These are phyloP conservation scores for Talaromyces wortmannii DNA, from an alignment of 495 filamentous ascomycete species.

Conservation along the genomic window DNA sequence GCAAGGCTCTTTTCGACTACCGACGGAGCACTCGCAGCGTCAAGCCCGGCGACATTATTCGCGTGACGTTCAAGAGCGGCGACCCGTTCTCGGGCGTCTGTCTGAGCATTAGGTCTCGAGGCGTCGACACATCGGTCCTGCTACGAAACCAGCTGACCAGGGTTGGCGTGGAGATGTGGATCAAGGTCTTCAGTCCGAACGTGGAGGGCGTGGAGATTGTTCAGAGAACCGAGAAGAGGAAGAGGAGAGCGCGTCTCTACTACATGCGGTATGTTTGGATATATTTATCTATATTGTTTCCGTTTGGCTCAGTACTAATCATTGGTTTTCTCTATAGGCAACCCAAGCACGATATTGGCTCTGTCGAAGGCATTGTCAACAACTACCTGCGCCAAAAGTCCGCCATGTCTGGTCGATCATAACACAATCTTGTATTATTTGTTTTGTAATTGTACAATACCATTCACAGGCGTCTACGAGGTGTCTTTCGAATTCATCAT, in stretches of 20 bases:
- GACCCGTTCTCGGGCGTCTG: constrained; percentile 88
- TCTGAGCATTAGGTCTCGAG: constrained; percentile 74
- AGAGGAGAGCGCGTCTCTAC: constrained; percentile 80
- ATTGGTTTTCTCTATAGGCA: constrained; percentile 36
- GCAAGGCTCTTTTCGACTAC: constrained; percentile 70
- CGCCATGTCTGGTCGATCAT: constrained; percentile 28
- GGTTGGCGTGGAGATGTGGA: constrained; percentile 95
- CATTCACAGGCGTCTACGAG: not conserved
- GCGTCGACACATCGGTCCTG: constrained; percentile 79
- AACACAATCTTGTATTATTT: not conserved
- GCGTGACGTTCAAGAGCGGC: constrained; percentile 72
- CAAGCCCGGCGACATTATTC: constrained; percentile 81
- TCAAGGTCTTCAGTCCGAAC: constrained; percentile 85
- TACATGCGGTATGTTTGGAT: constrained; percentile 74
- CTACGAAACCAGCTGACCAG: constrained; percentile 75
- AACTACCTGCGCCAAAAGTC: constrained; percentile 59
- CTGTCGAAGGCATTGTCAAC: constrained; percentile 63
- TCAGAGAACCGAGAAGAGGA: constrained; percentile 74
- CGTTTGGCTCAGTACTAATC: constrained; percentile 22
- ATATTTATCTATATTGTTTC: constrained; percentile 4
- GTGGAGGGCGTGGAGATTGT: constrained; percentile 91
- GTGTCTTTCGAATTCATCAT: too few species aligned
- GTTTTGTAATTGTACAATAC: not conserved
- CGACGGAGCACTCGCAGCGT: constrained; percentile 66
- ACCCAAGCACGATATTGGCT: constrained; percentile 61